These are phyloP conservation scores for Eucalyptus tenuipes DNA, from an alignment of 345 rosid genomes.

Conservation along the genomic window DNA sequence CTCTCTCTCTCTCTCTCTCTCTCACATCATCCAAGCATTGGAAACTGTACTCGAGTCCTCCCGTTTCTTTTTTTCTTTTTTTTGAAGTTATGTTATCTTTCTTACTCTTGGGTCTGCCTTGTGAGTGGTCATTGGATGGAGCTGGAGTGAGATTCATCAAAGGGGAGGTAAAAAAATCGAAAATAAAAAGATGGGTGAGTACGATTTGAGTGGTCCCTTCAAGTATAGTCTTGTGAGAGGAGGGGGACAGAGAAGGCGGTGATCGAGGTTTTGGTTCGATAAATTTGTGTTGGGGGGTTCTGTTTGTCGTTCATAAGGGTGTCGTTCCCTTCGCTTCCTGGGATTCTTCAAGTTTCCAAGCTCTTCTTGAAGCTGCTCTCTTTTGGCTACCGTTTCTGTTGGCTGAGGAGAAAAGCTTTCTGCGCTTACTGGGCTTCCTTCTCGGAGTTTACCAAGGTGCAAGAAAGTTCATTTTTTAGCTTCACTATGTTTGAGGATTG, in stretches of 20 bases:
- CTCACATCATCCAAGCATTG: not conserved
- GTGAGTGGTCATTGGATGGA: not conserved
- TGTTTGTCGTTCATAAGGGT: not conserved
- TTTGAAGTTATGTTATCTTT: not conserved
- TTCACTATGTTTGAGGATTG: not conserved
- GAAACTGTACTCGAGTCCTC: not conserved
- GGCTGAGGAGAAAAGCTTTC: not conserved
- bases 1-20: not conserved
- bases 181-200: not conserved
- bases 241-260: slow-evolving; percentile 11
- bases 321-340: not conserved
- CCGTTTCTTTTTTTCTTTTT: not conserved
- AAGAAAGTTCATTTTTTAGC: not conserved
- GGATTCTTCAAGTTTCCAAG: not conserved
- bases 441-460: not conserved
- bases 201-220: not conserved
- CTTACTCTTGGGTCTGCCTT: not conserved
- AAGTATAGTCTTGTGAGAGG: not conserved
- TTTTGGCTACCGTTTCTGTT: not conserved
- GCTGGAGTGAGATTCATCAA: not conserved
- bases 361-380: not conserved
- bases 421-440: not conserved
- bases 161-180: too few species aligned
- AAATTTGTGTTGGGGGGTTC: not conserved
- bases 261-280: slow-evolving; percentile 1